Base-by-base conservation (phyloP, 2,329 filamentous ascomycete genomes). In the Neonectria magnoliae region DNA sequence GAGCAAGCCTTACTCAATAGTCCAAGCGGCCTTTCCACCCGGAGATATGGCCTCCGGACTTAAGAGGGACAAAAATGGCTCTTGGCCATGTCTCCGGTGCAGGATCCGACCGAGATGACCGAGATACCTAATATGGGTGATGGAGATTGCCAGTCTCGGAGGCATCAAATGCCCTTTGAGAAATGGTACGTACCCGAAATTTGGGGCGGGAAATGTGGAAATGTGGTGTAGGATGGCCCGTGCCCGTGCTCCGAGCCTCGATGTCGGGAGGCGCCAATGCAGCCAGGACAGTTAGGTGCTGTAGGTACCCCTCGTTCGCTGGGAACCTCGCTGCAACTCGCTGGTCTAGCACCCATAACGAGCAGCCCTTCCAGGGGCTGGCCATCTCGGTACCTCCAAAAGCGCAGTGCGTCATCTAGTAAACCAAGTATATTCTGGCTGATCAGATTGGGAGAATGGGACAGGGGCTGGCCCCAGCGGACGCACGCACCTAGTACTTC, bases 301-400 rank as follows among this genome's bases (percentile, higher is more conserved):
- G 42, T 42, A 25, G 44, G 50, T 55, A 48, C 55, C 60, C 61
- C 61, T 55, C 52, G 36, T 51, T 33, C 61, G 25, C 61, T 45
- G 51, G 44, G 42, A 51, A 1, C 27, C 38, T 25, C 13, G 7
- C 25, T 48, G 31, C 31, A 22, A 16, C 45, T 58, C n/a, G 31
- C 29, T 22, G 55, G 44, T 20, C 14, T 38, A 22, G 29, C n/a
- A 51, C 18, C 29, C 31, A 20, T 3, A 33, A 29, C 4, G 38
- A 42, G 38, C 38, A 10, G 16, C 38, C 20, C 10, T 9, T 18
- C 48, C 48, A 33, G 47, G 27, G 47, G 27, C 5, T 14, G 44
- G 11, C 42, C 11, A 22, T 25, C 13, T 18, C 29, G 29, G 27
- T 31, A 51, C 48, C 29, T 33, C 45, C 14, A 29, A 27, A 10